Conservation (phyloP, 164 flowering plant genomes). For the Akebia trifoliata region DNA sequence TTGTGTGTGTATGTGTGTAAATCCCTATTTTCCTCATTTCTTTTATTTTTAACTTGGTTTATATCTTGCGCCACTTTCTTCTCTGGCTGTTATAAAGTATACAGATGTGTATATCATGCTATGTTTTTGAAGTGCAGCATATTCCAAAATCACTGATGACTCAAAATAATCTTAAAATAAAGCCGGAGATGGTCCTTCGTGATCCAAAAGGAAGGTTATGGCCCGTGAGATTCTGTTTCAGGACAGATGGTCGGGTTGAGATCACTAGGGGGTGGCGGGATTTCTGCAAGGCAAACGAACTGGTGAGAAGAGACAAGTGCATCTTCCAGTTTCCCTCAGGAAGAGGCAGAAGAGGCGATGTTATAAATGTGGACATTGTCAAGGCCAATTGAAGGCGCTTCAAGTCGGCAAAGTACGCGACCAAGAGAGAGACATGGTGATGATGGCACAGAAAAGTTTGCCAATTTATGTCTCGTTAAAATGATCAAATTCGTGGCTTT, state of each 20-base stretch:
- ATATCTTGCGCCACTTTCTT: not conserved
- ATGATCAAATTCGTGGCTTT: too few relatives aligned
- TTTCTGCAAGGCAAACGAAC: slow-evolving; percentile 8
- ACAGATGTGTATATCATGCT: not conserved
- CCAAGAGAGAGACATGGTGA: not conserved
- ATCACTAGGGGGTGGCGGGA: slow-evolving; percentile 6
- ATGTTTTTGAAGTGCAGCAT: slow-evolving; percentile 15
- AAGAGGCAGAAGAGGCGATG: not conserved
- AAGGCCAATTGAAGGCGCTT: not conserved
- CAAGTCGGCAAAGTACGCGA: not conserved
- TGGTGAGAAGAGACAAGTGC: slow-evolving; percentile 13
- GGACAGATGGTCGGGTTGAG: slow-evolving; percentile 5
- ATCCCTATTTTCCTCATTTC: too few relatives aligned
- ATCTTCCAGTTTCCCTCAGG: slow-evolving; percentile 11
- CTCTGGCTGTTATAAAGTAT: not conserved
- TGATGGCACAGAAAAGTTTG: not conserved
- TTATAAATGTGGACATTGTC: slow-evolving; percentile 3
- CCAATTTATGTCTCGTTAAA: too few relatives aligned
- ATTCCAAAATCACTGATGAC: slow-evolving; percentile 13
- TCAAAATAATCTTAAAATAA: not conserved
- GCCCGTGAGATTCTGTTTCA: slow-evolving; percentile 1
- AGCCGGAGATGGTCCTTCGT: slow-evolving; percentile 3
- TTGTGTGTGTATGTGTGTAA: too few relatives aligned
- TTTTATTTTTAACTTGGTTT: too few relatives aligned
- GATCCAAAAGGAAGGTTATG: slow-evolving; percentile 15